Evolutionary conservation across 2,329 filamentous ascomycete genomes (phyloP).

Genomic region (Microsporum ferrugineum): DNA sequence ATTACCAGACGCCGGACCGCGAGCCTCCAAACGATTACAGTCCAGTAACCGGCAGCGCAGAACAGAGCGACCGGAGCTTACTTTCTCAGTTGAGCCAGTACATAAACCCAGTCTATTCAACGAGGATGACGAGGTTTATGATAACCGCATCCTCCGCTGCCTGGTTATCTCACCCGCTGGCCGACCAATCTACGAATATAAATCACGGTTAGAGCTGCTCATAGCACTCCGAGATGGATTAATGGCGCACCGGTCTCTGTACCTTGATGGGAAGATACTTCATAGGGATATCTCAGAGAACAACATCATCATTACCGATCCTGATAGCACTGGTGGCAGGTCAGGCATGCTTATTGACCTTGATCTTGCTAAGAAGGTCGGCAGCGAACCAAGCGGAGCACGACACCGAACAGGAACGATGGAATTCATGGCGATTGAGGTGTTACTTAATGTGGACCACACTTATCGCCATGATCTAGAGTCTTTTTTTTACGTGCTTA

Average conservation of each 20-base stretch:
- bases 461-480: slow-evolving; percentile 27
- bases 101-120: background rate
- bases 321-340: slow-evolving; percentile 7
- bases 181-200: slow-evolving; percentile 20
- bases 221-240: slow-evolving; percentile 26
- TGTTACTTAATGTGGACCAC: slow-evolving; percentile 22
- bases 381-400: slow-evolving; percentile 10
- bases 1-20: background rate
- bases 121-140: slow-evolving; percentile 9
- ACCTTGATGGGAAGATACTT: slow-evolving; percentile 25
- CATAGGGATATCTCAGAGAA: slow-evolving; percentile 29
- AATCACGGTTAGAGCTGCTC: slow-evolving; percentile 25
- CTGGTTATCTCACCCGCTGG: slow-evolving; percentile 24
- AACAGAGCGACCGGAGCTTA: background rate
- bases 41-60: background rate
- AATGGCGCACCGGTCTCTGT: slow-evolving; percentile 28
- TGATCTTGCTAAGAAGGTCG: slow-evolving; percentile 23
- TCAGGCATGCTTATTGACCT: slow-evolving; percentile 28
- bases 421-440: slow-evolving; percentile 28
- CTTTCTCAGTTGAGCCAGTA: background rate
- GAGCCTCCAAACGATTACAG: background rate
- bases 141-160: slow-evolving; percentile 24
- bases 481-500: slow-evolving; percentile 25
- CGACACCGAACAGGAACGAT: slow-evolving; percentile 13
- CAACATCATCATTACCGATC: slow-evolving; percentile 31